These are phyloP conservation scores for Porodaedalea pini DNA, from an alignment of 1,284 basidiomycete species.

Conservation along the genomic window DNA sequence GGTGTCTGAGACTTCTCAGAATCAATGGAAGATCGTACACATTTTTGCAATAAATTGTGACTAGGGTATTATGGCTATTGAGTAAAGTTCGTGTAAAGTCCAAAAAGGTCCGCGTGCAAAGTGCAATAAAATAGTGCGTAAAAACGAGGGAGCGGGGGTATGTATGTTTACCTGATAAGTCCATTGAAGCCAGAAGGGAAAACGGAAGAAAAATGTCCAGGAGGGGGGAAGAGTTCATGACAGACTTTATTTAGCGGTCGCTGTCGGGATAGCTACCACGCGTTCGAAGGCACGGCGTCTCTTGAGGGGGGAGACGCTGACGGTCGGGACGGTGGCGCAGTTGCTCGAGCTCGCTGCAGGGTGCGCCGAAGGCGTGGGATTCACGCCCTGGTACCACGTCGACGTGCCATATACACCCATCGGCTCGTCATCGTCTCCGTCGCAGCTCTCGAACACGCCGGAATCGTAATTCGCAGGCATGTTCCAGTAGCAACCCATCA, in stretches of 20 bases:
- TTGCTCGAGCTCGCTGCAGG: slow-evolving; percentile 35
- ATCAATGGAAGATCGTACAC: too few species aligned
- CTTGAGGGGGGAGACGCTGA: slow-evolving; percentile 35
- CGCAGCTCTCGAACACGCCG: slow-evolving; percentile 49
- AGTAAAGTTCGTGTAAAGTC: too few species aligned
- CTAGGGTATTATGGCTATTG: too few species aligned
- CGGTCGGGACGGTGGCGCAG: slow-evolving; percentile 43
- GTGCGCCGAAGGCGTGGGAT: slow-evolving; percentile 50
- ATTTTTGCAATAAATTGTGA: too few species aligned
- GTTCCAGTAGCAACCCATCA: slow-evolving; percentile 55
- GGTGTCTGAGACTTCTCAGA: too few species aligned
- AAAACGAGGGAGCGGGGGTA: too few species aligned
- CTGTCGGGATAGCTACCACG: not conserved
- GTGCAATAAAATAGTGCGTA: too few species aligned
- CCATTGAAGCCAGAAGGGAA: too few species aligned
- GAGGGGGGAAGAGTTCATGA: not conserved
- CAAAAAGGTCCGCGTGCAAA: too few species aligned
- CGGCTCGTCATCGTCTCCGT: slow-evolving; percentile 44
- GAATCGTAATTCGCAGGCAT: slow-evolving; percentile 48
- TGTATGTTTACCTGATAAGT: too few species aligned
- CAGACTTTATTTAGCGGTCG: not conserved
- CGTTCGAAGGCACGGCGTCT: slow-evolving; percentile 22
- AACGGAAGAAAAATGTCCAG: not conserved
- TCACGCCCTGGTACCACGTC: slow-evolving; percentile 54
- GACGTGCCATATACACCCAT: slow-evolving; percentile 63